Evolutionary conservation across 192 early-diverging fungal species (phyloP), one percentile per base, ranked within the genome.

Genomic region (Coemansia sp.): DNA sequence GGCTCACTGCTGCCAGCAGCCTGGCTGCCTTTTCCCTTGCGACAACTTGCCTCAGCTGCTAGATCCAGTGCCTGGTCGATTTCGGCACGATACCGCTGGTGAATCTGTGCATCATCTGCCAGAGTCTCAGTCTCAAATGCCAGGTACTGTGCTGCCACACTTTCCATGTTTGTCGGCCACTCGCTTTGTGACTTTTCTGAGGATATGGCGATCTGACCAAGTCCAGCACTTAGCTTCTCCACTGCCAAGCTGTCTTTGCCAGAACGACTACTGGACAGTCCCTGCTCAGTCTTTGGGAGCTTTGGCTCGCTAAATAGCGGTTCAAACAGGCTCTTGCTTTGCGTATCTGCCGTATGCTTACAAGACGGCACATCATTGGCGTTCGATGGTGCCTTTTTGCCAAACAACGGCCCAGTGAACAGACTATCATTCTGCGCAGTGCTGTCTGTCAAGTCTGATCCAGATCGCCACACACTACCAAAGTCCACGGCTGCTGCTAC

Each of bases 401-500:
- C 70, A 61, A 77, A 77, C 11, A 71, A 32, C 11, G 59, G 58
- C 9, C 75, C 62, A 16, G 69, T 55, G 26, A 72, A 72, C 24
- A 73, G 55, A 16, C 27, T 35, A 23, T 5, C 45, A 19, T 29
- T 54, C 22, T 53, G 41, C 4, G 23, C 19, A 4, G 48, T 35
- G 10, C 55, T 56, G 18, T 12, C 16, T 12, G 52, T 38, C 1
- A 56, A 14, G 23, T 11, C 51, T 3, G 22, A 19, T 39, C 35
- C 51, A 7, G 61, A 23, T 16, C 45, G 59, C 81, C 81, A 83
- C 7, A 83, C 64, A 18, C 75, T 69, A 50, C 81, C 81, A 66
- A 83, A 71, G 23, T 78, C 72, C 35, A 47, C 13, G 16, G 6
- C 58, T 39, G 56, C 38, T 4, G 13, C 26, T 16, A 13, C 52